Evolutionary conservation across 148 eudicot genomes (phyloP).

Genomic region (Hydrangea macrophylla): DNA sequence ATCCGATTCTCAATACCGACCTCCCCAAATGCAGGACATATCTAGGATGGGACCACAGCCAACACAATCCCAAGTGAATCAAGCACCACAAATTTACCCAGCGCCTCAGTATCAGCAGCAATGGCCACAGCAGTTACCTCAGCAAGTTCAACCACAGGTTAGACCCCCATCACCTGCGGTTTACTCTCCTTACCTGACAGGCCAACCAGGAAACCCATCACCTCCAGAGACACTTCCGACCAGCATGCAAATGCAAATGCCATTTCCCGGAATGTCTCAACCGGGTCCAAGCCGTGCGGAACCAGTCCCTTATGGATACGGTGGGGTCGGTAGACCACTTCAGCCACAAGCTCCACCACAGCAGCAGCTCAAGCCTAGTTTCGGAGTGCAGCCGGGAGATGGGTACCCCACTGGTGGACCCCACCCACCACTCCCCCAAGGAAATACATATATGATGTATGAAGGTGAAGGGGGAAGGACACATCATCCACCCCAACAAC

Average conservation of each 20-base stretch:
- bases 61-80: conserved; percentile 56
- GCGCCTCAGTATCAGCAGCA: conserved; percentile 68
- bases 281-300: conserved; percentile 51
- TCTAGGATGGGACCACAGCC: conserved; percentile 40
- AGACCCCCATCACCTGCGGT: conserved; percentile 50
- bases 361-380: conserved; percentile 63
- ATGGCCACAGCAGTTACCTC: conserved; percentile 60
- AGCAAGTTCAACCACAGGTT: conserved; percentile 49
- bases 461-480: conserved; percentile 55
- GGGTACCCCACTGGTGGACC: conserved; percentile 60
- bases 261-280: conserved; percentile 57
- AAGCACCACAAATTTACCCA: conserved; percentile 47
- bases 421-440: conserved; percentile 54
- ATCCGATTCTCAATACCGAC: conserved; percentile 46
- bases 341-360: conserved; percentile 62
- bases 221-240: conserved; percentile 50
- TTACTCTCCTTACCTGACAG: conserved; percentile 60
- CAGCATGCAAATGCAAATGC: conserved; percentile 77
- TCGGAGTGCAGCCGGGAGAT: conserved; percentile 53
- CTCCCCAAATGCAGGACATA: conserved; percentile 35
- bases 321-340: conserved; percentile 53
- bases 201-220: conserved; percentile 55
- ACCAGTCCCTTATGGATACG: conserved; percentile 61
- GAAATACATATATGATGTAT: conserved; percentile 63
- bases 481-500: conserved; percentile 49